phyloP scores from a whole-genome alignment of 257 asterid species.

The Rubia yunnanensis region DNA sequence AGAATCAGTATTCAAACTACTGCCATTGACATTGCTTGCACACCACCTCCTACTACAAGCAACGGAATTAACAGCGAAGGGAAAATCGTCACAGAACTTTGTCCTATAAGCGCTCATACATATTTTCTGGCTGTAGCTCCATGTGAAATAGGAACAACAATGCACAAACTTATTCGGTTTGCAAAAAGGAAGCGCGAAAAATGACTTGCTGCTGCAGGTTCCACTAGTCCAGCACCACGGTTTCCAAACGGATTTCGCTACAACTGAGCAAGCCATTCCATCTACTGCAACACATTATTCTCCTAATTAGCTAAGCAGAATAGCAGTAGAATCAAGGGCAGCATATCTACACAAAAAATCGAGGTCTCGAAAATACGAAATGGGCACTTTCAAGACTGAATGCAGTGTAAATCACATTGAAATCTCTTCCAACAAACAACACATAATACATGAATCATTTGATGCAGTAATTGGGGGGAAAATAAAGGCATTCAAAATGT shows the following conservation, averaged over 20 bases:
- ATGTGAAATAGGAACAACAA: not conserved
- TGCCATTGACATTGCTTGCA: slow-evolving; percentile 4
- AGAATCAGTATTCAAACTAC: not conserved
- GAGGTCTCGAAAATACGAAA: not conserved
- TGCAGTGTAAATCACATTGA: not conserved
- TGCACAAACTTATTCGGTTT: not conserved
- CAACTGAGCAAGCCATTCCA: slow-evolving; percentile 1
- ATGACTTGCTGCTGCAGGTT: not conserved
- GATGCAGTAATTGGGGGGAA: not conserved
- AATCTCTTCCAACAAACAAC: not conserved
- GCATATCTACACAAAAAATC: not conserved
- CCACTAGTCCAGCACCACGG: not conserved
- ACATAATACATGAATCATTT: not conserved
- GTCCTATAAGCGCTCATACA: not conserved
- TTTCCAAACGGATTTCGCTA: not conserved
- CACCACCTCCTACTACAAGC: not conserved
- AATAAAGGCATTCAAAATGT: not conserved
- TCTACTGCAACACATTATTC: not conserved
- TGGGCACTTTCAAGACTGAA: not conserved
- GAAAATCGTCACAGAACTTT: not conserved
- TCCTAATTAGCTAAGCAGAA: not conserved
- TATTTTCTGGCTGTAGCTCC: not conserved
- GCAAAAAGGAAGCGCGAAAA: not conserved
- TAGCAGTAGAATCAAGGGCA: not conserved
- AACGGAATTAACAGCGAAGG: not conserved